Conservation (phyloP, 2,329 filamentous ascomycete species). For the Byssothecium circinans region DNA sequence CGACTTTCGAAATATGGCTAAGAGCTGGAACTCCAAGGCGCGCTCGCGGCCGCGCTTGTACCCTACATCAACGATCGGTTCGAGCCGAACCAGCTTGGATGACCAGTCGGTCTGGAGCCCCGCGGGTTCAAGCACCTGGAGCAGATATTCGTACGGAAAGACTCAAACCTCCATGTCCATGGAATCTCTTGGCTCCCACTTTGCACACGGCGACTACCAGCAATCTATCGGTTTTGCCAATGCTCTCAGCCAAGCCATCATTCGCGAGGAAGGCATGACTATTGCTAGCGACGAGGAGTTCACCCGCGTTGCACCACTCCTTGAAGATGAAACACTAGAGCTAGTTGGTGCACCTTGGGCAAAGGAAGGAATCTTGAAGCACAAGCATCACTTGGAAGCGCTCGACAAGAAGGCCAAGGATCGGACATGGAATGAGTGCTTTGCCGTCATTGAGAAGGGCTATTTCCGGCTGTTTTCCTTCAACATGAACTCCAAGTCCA, state of each 20-base stretch:
- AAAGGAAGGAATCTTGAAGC: slow-evolving; percentile 92
- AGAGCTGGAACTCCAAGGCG: slow-evolving; percentile 82
- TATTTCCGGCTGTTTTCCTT: slow-evolving; percentile 95
- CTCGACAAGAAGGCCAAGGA: slow-evolving; percentile 92
- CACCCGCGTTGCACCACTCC: slow-evolving; percentile 63
- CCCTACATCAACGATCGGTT: slow-evolving; percentile 78
- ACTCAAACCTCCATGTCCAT: slow-evolving; percentile 91
- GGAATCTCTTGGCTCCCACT: slow-evolving; percentile 80
- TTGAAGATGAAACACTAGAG: slow-evolving; percentile 91
- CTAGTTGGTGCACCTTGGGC: slow-evolving; percentile 95
- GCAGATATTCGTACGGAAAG: slow-evolving; percentile 87
- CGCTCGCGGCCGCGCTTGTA: slow-evolving; percentile 77
- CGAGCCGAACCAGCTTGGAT: slow-evolving; percentile 91
- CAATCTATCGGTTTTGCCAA: slow-evolving; percentile 98
- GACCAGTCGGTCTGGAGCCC: slow-evolving; percentile 93
- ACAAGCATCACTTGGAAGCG: slow-evolving; percentile 93
- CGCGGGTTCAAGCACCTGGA: slow-evolving; percentile 90
- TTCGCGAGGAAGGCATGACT: slow-evolving; percentile 75
- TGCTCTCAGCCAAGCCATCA: slow-evolving; percentile 93
- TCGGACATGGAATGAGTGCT: slow-evolving; percentile 90
- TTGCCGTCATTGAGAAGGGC: slow-evolving; percentile 94
- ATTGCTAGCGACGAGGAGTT: slow-evolving; percentile 60
- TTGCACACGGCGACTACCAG: slow-evolving; percentile 80
- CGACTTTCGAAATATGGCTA: slow-evolving; percentile 64
- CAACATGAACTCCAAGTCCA: slow-evolving; percentile 72